Conservation (phyloP, 1,284 basidiomycete species). For the Irpex sp. region DNA sequence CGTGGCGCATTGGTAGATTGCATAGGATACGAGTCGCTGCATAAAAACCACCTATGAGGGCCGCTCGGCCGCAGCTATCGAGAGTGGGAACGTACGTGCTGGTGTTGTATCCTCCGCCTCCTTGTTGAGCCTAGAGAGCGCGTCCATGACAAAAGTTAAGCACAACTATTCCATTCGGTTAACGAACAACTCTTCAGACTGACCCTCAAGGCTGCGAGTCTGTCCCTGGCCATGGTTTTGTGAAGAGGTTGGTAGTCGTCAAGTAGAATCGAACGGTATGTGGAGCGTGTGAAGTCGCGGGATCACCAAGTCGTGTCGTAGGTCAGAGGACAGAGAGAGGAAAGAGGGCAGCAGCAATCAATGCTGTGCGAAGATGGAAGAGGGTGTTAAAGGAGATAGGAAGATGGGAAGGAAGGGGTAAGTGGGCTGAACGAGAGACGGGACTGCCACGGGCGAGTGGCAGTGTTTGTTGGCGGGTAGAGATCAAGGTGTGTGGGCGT, state of each 20-base stretch:
- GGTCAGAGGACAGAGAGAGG: neutral
- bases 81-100: conserved; percentile 41
- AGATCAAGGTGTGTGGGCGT: neutral
- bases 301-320: neutral
- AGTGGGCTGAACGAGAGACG: neutral
- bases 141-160: conserved; percentile 8
- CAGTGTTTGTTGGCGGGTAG: conserved; percentile 7
- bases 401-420: conserved; percentile 13
- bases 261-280: conserved; percentile 17
- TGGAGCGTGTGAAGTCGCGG: conserved; percentile 5
- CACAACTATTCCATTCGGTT: neutral
- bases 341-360: conserved; percentile 24
- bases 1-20: conserved; percentile 46
- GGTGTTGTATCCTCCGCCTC: conserved; percentile 45
- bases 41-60: conserved; percentile 4
- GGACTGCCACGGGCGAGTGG: conserved; percentile 12
- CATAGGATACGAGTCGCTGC: conserved; percentile 65
- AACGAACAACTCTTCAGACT: conserved; percentile 17
- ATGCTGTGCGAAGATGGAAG: conserved; percentile 21
- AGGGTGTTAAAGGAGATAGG: conserved; percentile 12
- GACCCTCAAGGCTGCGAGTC: conserved; percentile 81
- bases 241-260: conserved; percentile 22
- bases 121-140: conserved; percentile 60
- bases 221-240: conserved; percentile 72
- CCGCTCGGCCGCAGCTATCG: neutral